These are phyloP conservation scores for Chlorella sp. DNA, from an alignment of 139 green algal species.

Conservation along the genomic window DNA sequence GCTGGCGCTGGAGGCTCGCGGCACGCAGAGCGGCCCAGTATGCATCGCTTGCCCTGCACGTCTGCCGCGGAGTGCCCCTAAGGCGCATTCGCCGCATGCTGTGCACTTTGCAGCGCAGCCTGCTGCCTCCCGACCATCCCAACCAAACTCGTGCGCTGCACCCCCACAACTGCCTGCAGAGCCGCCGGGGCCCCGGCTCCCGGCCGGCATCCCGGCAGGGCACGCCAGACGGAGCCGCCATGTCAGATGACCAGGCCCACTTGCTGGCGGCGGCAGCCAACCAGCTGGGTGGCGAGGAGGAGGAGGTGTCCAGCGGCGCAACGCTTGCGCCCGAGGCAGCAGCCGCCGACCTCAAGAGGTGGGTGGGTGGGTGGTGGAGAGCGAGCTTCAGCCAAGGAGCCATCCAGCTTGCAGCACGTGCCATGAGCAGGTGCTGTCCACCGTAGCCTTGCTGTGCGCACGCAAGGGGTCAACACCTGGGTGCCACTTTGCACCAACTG, in stretches of 20 bases:
- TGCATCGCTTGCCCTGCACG: not conserved
- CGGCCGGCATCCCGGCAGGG: not conserved
- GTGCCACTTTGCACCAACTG: no score
- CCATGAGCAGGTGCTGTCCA: no score
- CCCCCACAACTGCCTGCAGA: not conserved
- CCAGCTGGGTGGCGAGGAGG: not conserved
- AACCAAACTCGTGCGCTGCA: no score
- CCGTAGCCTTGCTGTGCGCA: no score
- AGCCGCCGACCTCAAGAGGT: slow-evolving; percentile 7
- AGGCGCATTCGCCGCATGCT: no score
- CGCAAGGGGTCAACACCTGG: no score
- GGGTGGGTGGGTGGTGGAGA: not conserved
- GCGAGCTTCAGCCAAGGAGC: no score
- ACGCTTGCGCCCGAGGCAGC: not conserved
- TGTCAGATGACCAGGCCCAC: slow-evolving; percentile 12
- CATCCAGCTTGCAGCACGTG: not conserved
- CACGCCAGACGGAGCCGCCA: not conserved
- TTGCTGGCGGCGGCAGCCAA: not conserved
- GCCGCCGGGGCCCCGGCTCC: not conserved
- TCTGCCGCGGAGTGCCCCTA: not conserved
- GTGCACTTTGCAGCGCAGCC: not conserved
- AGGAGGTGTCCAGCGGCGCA: not conserved
- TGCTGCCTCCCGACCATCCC: no score
- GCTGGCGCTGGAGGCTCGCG: no score
- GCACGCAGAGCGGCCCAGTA: no score